A percentile compares a stretch with the other conserved stretches of the same genome.
Evolutionary conservation across 2,329 filamentous ascomycete species (phyloP).

Genomic region (Colletotrichum limetticola): DNA sequence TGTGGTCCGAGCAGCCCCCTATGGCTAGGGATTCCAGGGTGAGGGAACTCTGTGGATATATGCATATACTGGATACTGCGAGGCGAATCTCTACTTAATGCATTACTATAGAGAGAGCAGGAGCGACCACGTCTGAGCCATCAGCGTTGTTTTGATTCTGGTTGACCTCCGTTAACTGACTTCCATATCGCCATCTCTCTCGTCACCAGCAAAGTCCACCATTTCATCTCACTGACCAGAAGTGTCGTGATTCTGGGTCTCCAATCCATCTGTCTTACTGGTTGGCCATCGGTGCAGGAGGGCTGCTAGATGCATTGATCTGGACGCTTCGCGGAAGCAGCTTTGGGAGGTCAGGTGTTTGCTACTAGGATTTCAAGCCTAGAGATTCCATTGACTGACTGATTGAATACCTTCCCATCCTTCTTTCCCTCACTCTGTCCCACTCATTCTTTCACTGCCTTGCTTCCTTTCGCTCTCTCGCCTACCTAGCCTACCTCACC

Average conservation of each 20-base stretch:
- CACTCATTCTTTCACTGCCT: neutral
- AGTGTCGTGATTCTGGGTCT: neutral
- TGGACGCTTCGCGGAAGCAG: slow-evolving; percentile 24
- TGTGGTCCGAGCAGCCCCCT: neutral
- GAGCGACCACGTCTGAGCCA: slow-evolving; percentile 22
- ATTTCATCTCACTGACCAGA: slow-evolving; percentile 9
- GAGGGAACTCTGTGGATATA: neutral
- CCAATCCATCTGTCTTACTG: slow-evolving; percentile 2
- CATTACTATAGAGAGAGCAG: neutral
- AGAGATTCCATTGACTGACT: slow-evolving; percentile 19
- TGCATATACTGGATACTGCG: slow-evolving; percentile 6
- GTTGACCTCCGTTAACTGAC: slow-evolving; percentile 10
- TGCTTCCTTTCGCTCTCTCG: neutral
- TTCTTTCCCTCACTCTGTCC: neutral
- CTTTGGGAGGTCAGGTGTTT: slow-evolving; percentile 20
- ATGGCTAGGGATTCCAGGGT: neutral
- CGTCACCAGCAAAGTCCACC: neutral
- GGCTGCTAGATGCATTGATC: slow-evolving; percentile 18
- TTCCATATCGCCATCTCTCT: neutral
- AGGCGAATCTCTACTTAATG: neutral
- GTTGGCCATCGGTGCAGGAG: slow-evolving; percentile 7
- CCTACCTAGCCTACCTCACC: neutral
- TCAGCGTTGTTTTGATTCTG: slow-evolving; percentile 27
- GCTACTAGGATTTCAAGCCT: slow-evolving; percentile 21
- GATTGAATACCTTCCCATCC: slow-evolving; percentile 23